A percentile compares a stretch with the other conserved stretches of the same genome.
phyloP scores from a whole-genome alignment of 2,329 filamentous ascomycete species.

The Penicillium sp. region DNA sequence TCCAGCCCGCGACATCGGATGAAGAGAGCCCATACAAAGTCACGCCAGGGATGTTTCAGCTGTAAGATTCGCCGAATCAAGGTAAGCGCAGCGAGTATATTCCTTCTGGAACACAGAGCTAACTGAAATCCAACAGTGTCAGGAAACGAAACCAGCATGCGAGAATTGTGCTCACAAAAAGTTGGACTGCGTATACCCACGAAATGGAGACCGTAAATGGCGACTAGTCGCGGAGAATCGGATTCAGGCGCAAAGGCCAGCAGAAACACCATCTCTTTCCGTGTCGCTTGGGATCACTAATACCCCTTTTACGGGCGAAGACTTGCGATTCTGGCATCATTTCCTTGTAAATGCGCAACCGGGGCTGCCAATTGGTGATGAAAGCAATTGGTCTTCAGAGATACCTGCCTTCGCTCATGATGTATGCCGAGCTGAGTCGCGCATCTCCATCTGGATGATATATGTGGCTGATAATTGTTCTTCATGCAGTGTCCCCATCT shows the following conservation, averaged over 20 bases:
- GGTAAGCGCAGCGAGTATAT: conserved; percentile 31
- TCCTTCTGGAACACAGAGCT: too few relatives aligned
- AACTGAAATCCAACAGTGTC: conserved; percentile 30
- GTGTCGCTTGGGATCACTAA: neutral
- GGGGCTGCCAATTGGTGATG: conserved; percentile 14
- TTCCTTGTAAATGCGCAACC: conserved; percentile 16
- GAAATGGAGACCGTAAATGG: conserved; percentile 18
- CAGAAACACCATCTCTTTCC: neutral
- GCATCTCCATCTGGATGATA: neutral
- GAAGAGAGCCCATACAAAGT: conserved; percentile 44
- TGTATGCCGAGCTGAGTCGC: neutral
- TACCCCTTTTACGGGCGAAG: conserved; percentile 13
- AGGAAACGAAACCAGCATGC: conserved; percentile 45
- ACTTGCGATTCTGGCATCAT: conserved; percentile 19
- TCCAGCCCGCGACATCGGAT: conserved; percentile 1
- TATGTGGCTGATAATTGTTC: conserved; percentile 19
- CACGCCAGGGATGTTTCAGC: conserved; percentile 45
- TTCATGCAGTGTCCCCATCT: conserved; percentile 59
- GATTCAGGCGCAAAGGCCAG: neutral
- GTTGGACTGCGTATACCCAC: conserved; percentile 39
- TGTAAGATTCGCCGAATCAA: conserved; percentile 55
- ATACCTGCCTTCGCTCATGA: conserved; percentile 16
- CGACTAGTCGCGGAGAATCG: neutral
- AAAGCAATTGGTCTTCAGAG: conserved; percentile 9
- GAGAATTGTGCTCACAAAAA: conserved; percentile 43